Percentiles rank a stretch among this genome's conserved stretches.
Evolutionary conservation across 2,329 filamentous ascomycete genomes (phyloP).

Genomic region (Colletotrichum plurivorum): DNA sequence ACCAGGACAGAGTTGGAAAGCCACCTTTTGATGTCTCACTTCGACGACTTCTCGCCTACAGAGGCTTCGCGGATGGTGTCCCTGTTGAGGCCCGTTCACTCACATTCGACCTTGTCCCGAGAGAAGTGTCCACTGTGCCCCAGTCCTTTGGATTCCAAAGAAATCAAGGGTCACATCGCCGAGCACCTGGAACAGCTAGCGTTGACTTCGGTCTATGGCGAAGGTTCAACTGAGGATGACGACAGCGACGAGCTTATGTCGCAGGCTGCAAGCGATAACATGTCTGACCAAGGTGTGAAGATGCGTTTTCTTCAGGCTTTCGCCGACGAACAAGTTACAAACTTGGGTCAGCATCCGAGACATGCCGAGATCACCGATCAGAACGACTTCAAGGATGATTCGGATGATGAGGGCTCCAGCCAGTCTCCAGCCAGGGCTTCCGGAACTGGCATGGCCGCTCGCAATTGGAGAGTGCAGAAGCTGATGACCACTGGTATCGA

Average conservation of each 20-base stretch:
- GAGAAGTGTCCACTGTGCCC: constrained; percentile 20
- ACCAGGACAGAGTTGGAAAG: background rate
- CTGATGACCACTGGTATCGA: background rate
- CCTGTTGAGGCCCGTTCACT: constrained; percentile 3
- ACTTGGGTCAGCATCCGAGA: background rate
- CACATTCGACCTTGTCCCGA: background rate
- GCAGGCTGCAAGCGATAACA: constrained; percentile 18
- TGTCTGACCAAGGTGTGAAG: constrained; percentile 15
- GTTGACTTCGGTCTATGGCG: background rate
- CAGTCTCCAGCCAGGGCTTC: background rate
- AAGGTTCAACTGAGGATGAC: constrained; percentile 1
- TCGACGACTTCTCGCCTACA: background rate
- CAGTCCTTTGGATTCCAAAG: background rate
- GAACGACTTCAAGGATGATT: constrained; percentile 15
- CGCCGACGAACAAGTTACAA: constrained; percentile 6
- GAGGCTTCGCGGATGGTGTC: constrained; percentile 13
- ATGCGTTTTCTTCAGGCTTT: constrained; percentile 7
- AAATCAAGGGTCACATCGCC: constrained; percentile 25
- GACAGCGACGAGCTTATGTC: constrained; percentile 29
- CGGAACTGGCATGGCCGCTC: background rate
- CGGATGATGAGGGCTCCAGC: constrained; percentile 9
- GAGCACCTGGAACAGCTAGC: constrained; percentile 14
- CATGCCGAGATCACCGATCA: constrained; percentile 9
- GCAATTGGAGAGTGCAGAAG: constrained; percentile 14
- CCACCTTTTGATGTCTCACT: constrained; percentile 3